Conservation (phyloP, 2,329 filamentous ascomycete species). For the Calonectria crousiana region DNA sequence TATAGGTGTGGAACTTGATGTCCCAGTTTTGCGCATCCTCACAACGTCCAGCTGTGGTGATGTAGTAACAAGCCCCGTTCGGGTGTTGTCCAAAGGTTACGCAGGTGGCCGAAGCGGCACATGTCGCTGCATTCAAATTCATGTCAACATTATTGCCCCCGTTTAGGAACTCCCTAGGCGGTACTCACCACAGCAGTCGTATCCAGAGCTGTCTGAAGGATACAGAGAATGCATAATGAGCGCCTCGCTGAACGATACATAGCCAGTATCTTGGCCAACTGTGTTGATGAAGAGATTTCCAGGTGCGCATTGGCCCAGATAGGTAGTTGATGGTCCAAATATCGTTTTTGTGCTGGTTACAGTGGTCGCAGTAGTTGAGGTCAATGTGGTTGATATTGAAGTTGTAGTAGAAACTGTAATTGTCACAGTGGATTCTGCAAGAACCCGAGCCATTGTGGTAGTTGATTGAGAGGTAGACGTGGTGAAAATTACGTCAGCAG, state of each 20-base stretch:
- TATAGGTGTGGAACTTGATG: not conserved
- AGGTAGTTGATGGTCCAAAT: not conserved
- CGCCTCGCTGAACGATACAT: not conserved
- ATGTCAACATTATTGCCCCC: not conserved
- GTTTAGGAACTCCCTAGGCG: too few relatives aligned
- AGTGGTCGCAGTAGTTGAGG: not conserved
- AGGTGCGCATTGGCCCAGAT: not conserved
- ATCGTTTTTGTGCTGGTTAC: not conserved
- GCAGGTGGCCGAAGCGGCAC: not conserved
- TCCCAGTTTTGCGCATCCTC: not conserved
- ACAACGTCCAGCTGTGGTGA: not conserved
- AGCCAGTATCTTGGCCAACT: not conserved
- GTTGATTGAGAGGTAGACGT: not conserved
- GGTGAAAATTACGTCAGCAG: not conserved
- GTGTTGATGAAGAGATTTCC: not conserved
- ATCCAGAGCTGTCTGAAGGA: not conserved
- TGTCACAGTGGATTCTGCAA: not conserved
- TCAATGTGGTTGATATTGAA: not conserved
- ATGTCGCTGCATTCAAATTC: not conserved
- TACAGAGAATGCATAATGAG: not conserved
- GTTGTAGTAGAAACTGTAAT: not conserved
- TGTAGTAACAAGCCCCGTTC: not conserved
- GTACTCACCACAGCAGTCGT: not conserved
- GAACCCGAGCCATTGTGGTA: not conserved
- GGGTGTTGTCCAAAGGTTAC: not conserved